Conservation (phyloP, 805 yeast species). For the Lipomyces yamadae region DNA sequence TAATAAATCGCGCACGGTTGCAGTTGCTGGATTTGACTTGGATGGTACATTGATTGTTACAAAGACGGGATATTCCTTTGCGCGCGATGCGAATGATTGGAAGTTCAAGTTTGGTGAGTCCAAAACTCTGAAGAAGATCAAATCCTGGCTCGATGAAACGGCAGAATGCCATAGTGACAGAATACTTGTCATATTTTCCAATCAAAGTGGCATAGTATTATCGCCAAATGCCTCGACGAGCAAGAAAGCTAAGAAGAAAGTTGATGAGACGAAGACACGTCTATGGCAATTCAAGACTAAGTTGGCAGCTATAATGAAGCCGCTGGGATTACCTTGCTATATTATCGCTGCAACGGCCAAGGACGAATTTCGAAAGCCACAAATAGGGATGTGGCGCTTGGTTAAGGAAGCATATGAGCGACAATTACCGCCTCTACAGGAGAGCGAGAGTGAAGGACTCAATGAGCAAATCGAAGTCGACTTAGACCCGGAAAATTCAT, state of each 20-base stretch:
- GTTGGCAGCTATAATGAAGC: conserved; percentile 46
- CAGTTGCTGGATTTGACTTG: conserved; percentile 78
- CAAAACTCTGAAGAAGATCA: conserved; percentile 13
- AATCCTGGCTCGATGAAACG: conserved; percentile 20
- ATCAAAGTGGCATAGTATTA: conserved; percentile 73
- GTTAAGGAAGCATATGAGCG: conserved; percentile 46
- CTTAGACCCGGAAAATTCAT: conserved; percentile 54
- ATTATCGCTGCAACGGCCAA: conserved; percentile 37
- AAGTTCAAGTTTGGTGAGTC: conserved; percentile 43
- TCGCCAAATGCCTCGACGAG: conserved; percentile 51
- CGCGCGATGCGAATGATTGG: conserved; percentile 75
- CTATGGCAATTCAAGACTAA: conserved; percentile 62
- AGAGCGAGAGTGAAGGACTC: conserved; percentile 19
- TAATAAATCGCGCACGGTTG: conserved; percentile 36
- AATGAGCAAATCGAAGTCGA: conserved; percentile 26
- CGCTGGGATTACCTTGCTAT: conserved; percentile 30
- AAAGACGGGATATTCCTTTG: conserved; percentile 63
- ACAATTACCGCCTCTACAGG: conserved; percentile 11
- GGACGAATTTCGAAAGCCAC: conserved; percentile 64
- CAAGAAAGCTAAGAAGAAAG: conserved; percentile 46
- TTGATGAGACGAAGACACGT: conserved; percentile 43
- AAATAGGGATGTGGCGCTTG: conserved; percentile 71
- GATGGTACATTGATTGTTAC: conserved; percentile 79
- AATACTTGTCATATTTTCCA: conserved; percentile 72
- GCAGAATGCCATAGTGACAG: conserved; percentile 18